A percentile compares a stretch with the other conserved stretches of the same genome.
phyloP scores from a whole-genome alignment of 2,329 filamentous ascomycete species.

The Calonectria fujianensis region DNA sequence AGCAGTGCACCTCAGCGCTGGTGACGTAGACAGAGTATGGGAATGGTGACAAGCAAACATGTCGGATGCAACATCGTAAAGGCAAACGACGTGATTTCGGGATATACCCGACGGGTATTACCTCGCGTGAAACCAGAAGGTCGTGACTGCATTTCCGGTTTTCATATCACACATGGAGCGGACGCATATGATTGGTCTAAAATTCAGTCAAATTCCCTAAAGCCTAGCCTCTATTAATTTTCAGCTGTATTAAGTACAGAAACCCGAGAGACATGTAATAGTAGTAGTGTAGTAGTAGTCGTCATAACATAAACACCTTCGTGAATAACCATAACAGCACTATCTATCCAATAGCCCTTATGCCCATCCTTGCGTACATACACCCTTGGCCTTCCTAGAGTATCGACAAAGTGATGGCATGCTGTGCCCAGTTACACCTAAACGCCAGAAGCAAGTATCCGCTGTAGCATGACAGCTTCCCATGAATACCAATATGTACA shows the following conservation, averaged over 20 bases:
- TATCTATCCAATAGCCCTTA: conserved; percentile 23
- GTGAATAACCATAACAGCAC: conserved; percentile 28
- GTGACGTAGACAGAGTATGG: not conserved
- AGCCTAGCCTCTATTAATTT: conserved; percentile 24
- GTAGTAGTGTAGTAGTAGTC: conserved; percentile 11
- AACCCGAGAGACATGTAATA: conserved; percentile 13
- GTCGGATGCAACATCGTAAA: not conserved
- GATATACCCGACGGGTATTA: not conserved
- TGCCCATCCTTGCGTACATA: not conserved
- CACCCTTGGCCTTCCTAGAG: conserved; percentile 25
- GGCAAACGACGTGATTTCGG: not conserved
- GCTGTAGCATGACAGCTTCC: conserved; percentile 23
- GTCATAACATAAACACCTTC: conserved; percentile 32
- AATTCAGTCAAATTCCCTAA: not conserved
- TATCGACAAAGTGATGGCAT: conserved; percentile 12
- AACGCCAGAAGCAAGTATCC: conserved; percentile 27
- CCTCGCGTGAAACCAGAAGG: not conserved
- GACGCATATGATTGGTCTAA: not conserved
- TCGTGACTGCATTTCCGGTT: not conserved
- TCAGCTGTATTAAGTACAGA: conserved; percentile 24
- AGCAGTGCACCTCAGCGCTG: not conserved
- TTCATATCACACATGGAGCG: not conserved
- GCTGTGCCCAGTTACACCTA: conserved; percentile 27
- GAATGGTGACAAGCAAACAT: not conserved
- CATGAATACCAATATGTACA: conserved; percentile 27